Evolutionary conservation across 2,329 filamentous ascomycete species (phyloP).

Genomic region (Plenodomus lindquistii): DNA sequence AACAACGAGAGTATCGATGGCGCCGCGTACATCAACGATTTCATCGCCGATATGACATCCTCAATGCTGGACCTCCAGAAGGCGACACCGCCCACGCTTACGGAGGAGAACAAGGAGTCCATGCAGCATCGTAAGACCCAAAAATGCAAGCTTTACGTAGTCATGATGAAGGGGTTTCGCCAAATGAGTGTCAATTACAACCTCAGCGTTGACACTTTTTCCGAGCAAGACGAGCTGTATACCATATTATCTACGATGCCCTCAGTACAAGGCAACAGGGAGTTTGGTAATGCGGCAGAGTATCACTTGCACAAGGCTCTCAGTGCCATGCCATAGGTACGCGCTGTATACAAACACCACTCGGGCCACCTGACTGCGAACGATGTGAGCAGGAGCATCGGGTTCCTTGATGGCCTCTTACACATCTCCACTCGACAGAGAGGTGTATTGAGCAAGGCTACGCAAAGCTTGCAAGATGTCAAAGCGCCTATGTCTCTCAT

Average conservation of each 20-base stretch:
- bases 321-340: constrained; percentile 70
- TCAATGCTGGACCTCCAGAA: constrained; percentile 76
- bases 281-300: constrained; percentile 52
- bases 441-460: constrained; percentile 41
- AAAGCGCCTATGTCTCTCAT: constrained; percentile 44
- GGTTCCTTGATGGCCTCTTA: constrained; percentile 85
- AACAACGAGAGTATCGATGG: constrained; percentile 60
- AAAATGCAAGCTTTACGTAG: constrained; percentile 88
- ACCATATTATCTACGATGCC: constrained; percentile 65
- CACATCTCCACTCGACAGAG: constrained; percentile 67
- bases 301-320: constrained; percentile 80
- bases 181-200: constrained; percentile 91
- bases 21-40: constrained; percentile 64
- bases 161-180: constrained; percentile 79
- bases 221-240: constrained; percentile 72
- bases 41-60: constrained; percentile 69
- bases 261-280: constrained; percentile 31
- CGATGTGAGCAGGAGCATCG: constrained; percentile 77
- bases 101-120: constrained; percentile 79
- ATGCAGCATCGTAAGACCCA: constrained; percentile 89
- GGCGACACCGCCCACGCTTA: constrained; percentile 79
- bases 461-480: constrained; percentile 42
- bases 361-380: constrained; percentile 82
- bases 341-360: constrained; percentile 71
- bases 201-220: constrained; percentile 72